A percentile compares a stretch with the other conserved stretches of the same genome.
phyloP scores from a whole-genome alignment of 2,329 filamentous ascomycete genomes.

The Alternaria solani region DNA sequence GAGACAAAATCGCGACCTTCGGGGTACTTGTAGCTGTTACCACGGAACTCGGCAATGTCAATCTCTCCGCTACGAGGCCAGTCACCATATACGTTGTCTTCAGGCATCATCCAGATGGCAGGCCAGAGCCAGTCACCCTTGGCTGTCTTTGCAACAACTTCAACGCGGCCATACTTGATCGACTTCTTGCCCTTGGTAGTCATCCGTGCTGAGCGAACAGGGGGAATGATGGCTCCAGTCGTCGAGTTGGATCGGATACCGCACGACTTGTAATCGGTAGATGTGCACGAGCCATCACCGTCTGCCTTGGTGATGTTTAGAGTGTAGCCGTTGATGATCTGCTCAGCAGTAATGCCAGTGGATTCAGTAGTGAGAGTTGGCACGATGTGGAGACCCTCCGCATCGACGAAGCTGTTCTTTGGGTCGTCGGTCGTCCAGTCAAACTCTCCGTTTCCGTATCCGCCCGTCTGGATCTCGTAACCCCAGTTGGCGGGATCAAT shows the following conservation, averaged over 20 bases:
- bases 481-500: slow-evolving; percentile 71
- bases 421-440: slow-evolving; percentile 75
- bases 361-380: slow-evolving; percentile 73
- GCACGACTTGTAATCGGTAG: slow-evolving; percentile 65
- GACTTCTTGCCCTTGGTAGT: slow-evolving; percentile 73
- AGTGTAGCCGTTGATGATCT: slow-evolving; percentile 61
- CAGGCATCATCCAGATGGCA: slow-evolving; percentile 74
- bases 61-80: slow-evolving; percentile 86
- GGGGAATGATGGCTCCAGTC: slow-evolving; percentile 76
- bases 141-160: slow-evolving; percentile 79
- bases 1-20: slow-evolving; percentile 78
- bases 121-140: slow-evolving; percentile 87
- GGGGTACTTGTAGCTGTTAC: slow-evolving; percentile 77
- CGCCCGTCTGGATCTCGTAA: slow-evolving; percentile 72
- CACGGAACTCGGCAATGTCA: slow-evolving; percentile 79
- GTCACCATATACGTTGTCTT: slow-evolving; percentile 71
- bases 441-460: slow-evolving; percentile 75
- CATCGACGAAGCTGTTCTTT: slow-evolving; percentile 75
- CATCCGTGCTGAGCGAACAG: slow-evolving; percentile 77
- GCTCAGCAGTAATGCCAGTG: slow-evolving; percentile 71
- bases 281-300: slow-evolving; percentile 70
- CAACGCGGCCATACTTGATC: slow-evolving; percentile 83
- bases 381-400: slow-evolving; percentile 75
- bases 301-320: slow-evolving; percentile 36
- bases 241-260: slow-evolving; percentile 77